Evolutionary conservation across 352 stramenopile genomes (phyloP).

Genomic region (Globisporangium viniferum): DNA sequence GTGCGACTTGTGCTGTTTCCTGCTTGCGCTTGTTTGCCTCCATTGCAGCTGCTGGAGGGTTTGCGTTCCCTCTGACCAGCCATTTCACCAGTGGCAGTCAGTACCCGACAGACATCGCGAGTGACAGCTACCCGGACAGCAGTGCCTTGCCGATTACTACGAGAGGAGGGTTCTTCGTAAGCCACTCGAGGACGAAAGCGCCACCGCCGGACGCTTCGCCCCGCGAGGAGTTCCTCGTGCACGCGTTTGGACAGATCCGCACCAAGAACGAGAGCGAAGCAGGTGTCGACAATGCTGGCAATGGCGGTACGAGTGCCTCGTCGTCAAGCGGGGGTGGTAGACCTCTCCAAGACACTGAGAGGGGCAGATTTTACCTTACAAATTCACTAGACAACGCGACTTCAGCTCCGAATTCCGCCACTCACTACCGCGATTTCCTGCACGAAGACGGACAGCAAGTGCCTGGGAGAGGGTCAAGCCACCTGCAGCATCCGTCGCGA

Average conservation of each 20-base stretch:
- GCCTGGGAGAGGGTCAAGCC: neutral
- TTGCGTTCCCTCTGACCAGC: conserved; percentile 1
- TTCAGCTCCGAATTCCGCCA: neutral
- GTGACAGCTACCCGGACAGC: neutral
- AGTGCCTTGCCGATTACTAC: neutral
- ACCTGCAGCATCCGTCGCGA: neutral
- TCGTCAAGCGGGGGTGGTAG: neutral
- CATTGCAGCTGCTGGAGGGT: conserved; percentile 1
- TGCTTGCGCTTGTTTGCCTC: neutral
- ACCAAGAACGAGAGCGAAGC: neutral
- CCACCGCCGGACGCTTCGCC: conserved; percentile 44
- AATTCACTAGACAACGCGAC: neutral
- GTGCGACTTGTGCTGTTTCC: no score
- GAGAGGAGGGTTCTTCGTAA: neutral
- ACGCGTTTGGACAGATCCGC: conserved; percentile 61
- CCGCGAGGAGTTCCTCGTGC: conserved; percentile 67
- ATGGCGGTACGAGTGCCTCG: neutral
- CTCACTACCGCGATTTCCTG: neutral
- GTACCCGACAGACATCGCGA: neutral
- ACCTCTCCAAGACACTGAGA: neutral
- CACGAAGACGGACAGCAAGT: neutral
- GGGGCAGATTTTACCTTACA: neutral
- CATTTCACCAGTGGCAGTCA: neutral
- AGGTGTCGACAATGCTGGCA: neutral
- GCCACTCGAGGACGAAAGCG: neutral